These are phyloP conservation scores for Lodderomyces metapsilosis DNA, from an alignment of 1,139 yeast genomes.

Conservation along the genomic window DNA sequence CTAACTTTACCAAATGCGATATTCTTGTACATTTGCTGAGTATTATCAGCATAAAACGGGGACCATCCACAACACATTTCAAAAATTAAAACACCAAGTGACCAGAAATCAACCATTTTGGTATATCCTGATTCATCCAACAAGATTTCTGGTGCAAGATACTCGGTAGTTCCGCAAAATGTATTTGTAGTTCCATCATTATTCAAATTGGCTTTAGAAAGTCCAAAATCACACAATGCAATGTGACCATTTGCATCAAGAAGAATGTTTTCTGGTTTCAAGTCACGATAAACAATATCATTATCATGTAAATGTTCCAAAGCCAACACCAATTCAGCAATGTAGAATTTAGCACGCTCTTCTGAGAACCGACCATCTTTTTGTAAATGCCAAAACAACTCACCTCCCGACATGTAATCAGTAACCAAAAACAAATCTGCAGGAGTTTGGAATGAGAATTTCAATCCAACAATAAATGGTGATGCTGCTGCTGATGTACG, in stretches of 20 bases:
- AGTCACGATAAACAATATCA: constrained; percentile 90
- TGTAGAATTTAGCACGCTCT: constrained; percentile 91
- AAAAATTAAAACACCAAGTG: constrained; percentile 74
- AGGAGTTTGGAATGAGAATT: constrained; percentile 94
- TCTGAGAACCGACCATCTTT: constrained; percentile 92
- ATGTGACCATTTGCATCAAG: constrained; percentile 96
- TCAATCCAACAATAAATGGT: constrained; percentile 90
- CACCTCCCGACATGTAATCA: constrained; percentile 98
- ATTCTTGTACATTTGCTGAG: constrained; percentile 97
- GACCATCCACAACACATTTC: constrained; percentile 99
- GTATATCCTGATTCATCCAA: constrained; percentile 83
- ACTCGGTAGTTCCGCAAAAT: constrained; percentile 96
- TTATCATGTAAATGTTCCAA: constrained; percentile 89
- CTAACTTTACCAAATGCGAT: constrained; percentile 97
- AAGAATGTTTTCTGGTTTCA: constrained; percentile 91
- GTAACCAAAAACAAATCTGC: constrained; percentile 88
- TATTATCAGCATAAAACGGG: constrained; percentile 96
- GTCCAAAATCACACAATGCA: constrained; percentile 94
- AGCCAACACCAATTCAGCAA: constrained; percentile 91
- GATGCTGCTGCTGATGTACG: constrained; percentile 82
- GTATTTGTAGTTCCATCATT: constrained; percentile 93
- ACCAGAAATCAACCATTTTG: constrained; percentile 87
- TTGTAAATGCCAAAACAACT: constrained; percentile 94
- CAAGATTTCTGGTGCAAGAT: constrained; percentile 77
- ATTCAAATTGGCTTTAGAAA: constrained; percentile 86